Evolutionary conservation across 768 basidiomycete genomes (phyloP), one percentile per base, ranked within the genome.

Genomic region (Boletus vinaceobasis): DNA sequence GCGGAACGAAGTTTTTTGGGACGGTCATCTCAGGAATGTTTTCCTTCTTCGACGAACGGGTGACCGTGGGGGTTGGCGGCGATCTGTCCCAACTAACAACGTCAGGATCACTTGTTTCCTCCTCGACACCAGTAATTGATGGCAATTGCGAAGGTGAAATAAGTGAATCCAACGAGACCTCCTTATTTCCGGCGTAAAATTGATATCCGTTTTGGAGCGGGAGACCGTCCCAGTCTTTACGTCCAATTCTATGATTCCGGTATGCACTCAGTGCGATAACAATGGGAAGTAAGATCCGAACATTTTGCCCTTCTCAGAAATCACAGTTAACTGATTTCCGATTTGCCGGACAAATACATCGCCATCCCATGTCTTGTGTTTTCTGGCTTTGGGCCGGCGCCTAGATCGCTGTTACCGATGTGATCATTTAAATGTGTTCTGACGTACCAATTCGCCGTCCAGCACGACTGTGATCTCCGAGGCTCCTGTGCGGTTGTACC

Each of bases 311-410:
- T 80, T 78, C 63, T 89, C 87, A 4, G 85, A 82, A 38, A 88
- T 71, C 74, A 90, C 79, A 1, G 76, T 78, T 21, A 89, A 65
- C 55, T 79, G 81, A 13, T 77, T 76, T 21, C 73, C 76, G 33
- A 70, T 66, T 36, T 76, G 74, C 31, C 82, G 80, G 26, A 88
- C 74, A 68, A 79, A 87, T 8, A 79, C 84, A 57, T 86, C 90
- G 3, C 86, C 90, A 53, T 93, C 91, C 92, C 93, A 94, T 0
- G 85, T 88, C 65, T 89, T 88, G 61, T 91, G 81, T 70, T 93
- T 93, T 74, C 79, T 89, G 5, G 71, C 72, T 63, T 85, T 82
- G 13, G 76, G 81, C 61, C 86, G 88, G 36, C 91, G 80, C 90
- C 91, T 90, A 52, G 6, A 26, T 37, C 45, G 43, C 14, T 21